Evolutionary conservation across 2,329 filamentous ascomycete species (phyloP).

Genomic region (Cercospora brassicicola): DNA sequence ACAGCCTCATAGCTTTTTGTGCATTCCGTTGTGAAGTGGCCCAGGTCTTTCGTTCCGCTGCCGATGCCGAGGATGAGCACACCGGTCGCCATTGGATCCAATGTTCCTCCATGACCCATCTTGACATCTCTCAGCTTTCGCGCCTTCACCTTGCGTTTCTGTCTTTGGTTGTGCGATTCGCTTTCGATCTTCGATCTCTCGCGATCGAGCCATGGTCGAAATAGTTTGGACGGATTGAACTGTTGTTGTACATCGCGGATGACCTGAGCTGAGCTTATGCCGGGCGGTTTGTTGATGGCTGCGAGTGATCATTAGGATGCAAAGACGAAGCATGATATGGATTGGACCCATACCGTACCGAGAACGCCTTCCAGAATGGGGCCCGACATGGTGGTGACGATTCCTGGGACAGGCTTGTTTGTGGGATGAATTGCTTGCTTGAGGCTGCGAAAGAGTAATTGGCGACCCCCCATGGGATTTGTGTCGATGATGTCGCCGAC

Average conservation of each 20-base stretch:
- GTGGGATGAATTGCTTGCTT: constrained; percentile 13
- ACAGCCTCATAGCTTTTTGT: constrained; percentile 92
- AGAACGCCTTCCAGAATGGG: constrained; percentile 60
- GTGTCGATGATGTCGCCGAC: neutral
- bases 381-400: constrained; percentile 20
- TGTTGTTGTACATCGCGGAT: constrained; percentile 81
- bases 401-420: neutral
- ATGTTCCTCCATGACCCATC: constrained; percentile 91
- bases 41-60: constrained; percentile 78
- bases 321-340: constrained; percentile 7
- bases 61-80: constrained; percentile 88
- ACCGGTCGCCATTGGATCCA: constrained; percentile 91
- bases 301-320: constrained; percentile 17
- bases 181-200: constrained; percentile 58
- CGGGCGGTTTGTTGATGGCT: constrained; percentile 92
- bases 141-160: constrained; percentile 50
- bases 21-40: constrained; percentile 72
- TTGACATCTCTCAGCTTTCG: constrained; percentile 71
- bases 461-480: constrained; percentile 27
- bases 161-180: constrained; percentile 61
- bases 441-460: constrained; percentile 29
- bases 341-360: constrained; percentile 47
- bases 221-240: constrained; percentile 78
- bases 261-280: constrained; percentile 83
- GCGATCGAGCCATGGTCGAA: constrained; percentile 71